These are phyloP conservation scores for Mucor mucedo DNA, from an alignment of 371 early-diverging fungal genomes.

Conservation along the genomic window DNA sequence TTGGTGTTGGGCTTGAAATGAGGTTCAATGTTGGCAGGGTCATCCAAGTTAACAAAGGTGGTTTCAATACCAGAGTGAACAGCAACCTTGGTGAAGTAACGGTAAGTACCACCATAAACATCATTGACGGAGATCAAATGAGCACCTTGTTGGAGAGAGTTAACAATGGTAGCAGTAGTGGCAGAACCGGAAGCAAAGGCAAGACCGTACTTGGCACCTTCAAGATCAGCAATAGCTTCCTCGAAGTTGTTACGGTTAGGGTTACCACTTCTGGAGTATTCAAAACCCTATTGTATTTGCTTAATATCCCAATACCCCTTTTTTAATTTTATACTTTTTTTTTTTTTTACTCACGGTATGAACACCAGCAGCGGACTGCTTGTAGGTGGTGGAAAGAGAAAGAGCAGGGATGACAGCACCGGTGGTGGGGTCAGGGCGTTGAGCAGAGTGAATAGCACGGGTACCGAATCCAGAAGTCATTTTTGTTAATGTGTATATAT, in stretches of 20 bases:
- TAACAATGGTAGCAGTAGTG: slow-evolving; percentile 88
- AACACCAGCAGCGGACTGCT: slow-evolving; percentile 90
- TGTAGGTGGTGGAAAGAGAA: slow-evolving; percentile 95
- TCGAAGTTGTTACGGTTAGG: slow-evolving; percentile 94
- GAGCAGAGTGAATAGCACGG: slow-evolving; percentile 92
- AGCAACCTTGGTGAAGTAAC: slow-evolving; percentile 96
- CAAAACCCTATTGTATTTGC: slow-evolving; percentile 72
- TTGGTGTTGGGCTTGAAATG: slow-evolving; percentile 79
- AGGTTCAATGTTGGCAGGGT: slow-evolving; percentile 73
- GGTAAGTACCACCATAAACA: slow-evolving; percentile 97
- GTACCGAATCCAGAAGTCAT: slow-evolving; percentile 79
- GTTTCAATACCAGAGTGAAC: slow-evolving; percentile 69
- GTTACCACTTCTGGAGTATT: slow-evolving; percentile 96
- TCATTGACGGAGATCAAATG: slow-evolving; percentile 94
- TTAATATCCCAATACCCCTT: slow-evolving; percentile 13
- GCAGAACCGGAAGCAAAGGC: slow-evolving; percentile 97
- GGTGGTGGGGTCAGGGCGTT: slow-evolving; percentile 84
- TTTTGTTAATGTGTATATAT: not conserved
- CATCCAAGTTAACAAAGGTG: slow-evolving; percentile 88
- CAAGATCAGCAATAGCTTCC: slow-evolving; percentile 89
- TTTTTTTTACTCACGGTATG: slow-evolving; percentile 68
- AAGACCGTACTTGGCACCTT: slow-evolving; percentile 87
- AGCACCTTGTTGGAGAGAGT: slow-evolving; percentile 73
- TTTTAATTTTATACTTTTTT: not conserved
- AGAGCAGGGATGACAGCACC: slow-evolving; percentile 95